Percentiles rank a stretch among this genome's conserved stretches.
Conservation (phyloP, 176 grass and related monocot species). For the Phyllostachys edulis region DNA sequence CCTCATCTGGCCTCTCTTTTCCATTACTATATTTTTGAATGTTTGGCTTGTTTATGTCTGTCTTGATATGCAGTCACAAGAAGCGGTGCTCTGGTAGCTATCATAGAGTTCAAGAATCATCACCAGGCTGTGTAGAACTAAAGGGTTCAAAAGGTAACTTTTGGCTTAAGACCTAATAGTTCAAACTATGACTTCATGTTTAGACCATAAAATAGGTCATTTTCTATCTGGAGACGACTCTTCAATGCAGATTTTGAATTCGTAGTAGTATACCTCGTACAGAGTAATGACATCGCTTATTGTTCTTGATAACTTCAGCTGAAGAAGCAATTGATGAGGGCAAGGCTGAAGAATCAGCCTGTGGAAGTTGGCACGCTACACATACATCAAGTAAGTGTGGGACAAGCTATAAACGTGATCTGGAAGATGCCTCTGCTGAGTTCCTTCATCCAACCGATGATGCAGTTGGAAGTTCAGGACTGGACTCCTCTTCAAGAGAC, state of each 20-base stretch:
- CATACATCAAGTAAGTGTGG: slow-evolving; percentile 26
- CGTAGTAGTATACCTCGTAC: slow-evolving; percentile 1
- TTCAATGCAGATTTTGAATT: slow-evolving; percentile 12
- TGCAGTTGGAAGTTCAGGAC: slow-evolving; percentile 22
- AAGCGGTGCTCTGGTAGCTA: slow-evolving; percentile 42
- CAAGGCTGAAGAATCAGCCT: slow-evolving; percentile 29
- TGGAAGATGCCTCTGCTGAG: slow-evolving; percentile 15
- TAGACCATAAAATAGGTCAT: neutral
- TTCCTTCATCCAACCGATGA: slow-evolving; percentile 23
- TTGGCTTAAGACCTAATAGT: slow-evolving; percentile 4
- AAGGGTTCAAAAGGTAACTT: slow-evolving; percentile 47
- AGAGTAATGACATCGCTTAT: slow-evolving; percentile 13
- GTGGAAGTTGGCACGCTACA: slow-evolving; percentile 10
- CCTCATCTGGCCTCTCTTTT: slow-evolving; percentile 1
- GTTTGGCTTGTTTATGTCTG: slow-evolving; percentile 27
- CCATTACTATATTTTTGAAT: slow-evolving; percentile 21
- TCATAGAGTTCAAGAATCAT: slow-evolving; percentile 40
- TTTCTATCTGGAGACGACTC: slow-evolving; percentile 22
- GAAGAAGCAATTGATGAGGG: slow-evolving; percentile 32
- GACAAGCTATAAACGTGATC: slow-evolving; percentile 35
- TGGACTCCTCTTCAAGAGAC: slow-evolving; percentile 29
- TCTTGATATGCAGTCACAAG: slow-evolving; percentile 53
- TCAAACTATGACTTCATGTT: slow-evolving; percentile 10
- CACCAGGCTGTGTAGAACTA: slow-evolving; percentile 1
- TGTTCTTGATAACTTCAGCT: slow-evolving; percentile 34